Percentiles rank a stretch among this genome's conserved stretches.
Evolutionary conservation across 164 flowering plant genomes (phyloP).

Genomic region (Vitis cinerea): DNA sequence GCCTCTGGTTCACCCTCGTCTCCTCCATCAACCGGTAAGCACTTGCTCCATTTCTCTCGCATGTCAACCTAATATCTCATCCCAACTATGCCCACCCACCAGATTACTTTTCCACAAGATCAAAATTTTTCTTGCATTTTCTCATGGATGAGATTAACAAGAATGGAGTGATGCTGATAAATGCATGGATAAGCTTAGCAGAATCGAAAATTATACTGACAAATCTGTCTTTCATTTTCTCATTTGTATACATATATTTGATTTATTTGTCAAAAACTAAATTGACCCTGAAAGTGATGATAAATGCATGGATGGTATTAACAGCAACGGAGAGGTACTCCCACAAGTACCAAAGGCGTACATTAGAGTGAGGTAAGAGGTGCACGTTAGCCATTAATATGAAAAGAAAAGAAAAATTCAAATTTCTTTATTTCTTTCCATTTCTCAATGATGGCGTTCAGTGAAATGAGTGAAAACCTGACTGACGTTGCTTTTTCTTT

Average conservation of each 20-base stretch:
- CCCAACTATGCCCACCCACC: no score
- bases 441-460: slow-evolving; percentile 15
- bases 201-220: no score
- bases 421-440: neutral
- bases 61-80: neutral
- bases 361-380: slow-evolving; percentile 43
- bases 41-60: neutral
- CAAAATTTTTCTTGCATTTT: no score
- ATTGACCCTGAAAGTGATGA: neutral
- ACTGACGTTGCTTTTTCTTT: slow-evolving; percentile 11
- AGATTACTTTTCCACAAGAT: no score
- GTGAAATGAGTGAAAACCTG: slow-evolving; percentile 20
- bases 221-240: no score
- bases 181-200: no score
- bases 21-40: slow-evolving; percentile 23
- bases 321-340: slow-evolving; percentile 19
- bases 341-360: slow-evolving; percentile 39
- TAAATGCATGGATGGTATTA: neutral
- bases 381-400: slow-evolving; percentile 8
- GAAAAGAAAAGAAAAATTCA: no score
- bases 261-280: no score
- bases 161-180: no score
- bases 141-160: no score
- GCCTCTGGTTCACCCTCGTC: slow-evolving; percentile 34
- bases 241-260: no score